These are phyloP conservation scores for Apiospora sp. DNA, from an alignment of 2,329 filamentous ascomycete genomes.

Conservation along the genomic window DNA sequence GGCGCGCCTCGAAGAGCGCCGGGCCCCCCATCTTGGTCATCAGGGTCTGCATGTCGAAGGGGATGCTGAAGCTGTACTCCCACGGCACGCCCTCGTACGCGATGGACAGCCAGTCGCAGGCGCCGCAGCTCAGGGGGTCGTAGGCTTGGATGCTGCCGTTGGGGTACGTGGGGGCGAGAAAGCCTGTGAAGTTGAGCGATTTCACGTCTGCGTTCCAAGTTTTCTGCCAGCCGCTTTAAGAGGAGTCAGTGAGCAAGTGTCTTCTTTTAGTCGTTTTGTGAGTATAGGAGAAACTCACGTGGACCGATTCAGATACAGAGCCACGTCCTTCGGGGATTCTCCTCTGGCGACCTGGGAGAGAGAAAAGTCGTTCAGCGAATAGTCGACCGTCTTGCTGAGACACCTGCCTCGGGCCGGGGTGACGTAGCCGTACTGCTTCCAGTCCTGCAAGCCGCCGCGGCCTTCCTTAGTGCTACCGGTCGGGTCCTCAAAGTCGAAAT, in stretches of 20 bases:
- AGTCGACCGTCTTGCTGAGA: slow-evolving; percentile 72
- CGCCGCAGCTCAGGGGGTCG: slow-evolving; percentile 59
- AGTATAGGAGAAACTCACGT: slow-evolving; percentile 39
- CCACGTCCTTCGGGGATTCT: slow-evolving; percentile 59
- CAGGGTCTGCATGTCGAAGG: slow-evolving; percentile 64
- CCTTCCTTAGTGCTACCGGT: slow-evolving; percentile 75
- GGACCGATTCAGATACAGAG: slow-evolving; percentile 61
- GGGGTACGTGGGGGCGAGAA: slow-evolving; percentile 60
- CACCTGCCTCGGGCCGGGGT: slow-evolving; percentile 75
- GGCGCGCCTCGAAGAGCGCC: slow-evolving; percentile 62
- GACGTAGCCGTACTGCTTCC: slow-evolving; percentile 76
- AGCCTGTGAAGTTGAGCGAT: slow-evolving; percentile 58
- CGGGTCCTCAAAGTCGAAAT: slow-evolving; percentile 76
- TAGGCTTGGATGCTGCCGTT: slow-evolving; percentile 55
- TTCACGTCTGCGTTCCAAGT: slow-evolving; percentile 62
- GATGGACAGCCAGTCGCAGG: slow-evolving; percentile 51
- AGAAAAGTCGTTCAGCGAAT: slow-evolving; percentile 79
- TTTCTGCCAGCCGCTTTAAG: slow-evolving; percentile 64
- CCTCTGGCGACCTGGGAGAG: slow-evolving; percentile 68
- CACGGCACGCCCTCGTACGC: slow-evolving; percentile 36
- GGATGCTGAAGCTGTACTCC: slow-evolving; percentile 65
- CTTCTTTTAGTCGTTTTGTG: slow-evolving; percentile 66
- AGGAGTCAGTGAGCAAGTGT: slow-evolving; percentile 66
- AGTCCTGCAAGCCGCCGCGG: slow-evolving; percentile 73
- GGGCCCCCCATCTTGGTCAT: slow-evolving; percentile 68